Evolutionary conservation across 192 early-diverging fungal species (phyloP), one percentile per base, ranked within the genome.

Genomic region (Mortierella antarctica): DNA sequence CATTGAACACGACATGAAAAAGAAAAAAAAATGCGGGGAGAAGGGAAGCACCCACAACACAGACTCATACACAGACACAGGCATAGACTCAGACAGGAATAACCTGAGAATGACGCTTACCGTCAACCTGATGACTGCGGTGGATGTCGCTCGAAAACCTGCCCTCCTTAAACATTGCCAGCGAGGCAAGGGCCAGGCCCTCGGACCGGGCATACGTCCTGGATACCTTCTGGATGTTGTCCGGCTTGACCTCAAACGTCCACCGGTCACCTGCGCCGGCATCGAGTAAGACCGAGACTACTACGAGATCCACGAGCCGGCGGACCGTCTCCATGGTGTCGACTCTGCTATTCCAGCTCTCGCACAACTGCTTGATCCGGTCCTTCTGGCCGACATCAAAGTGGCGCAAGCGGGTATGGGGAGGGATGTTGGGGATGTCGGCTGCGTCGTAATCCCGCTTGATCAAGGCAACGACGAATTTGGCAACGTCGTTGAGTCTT

Each of bases 211-310:
- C 76, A 65, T 91, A 88, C 5, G 83, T 75, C 1, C 57, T 39
- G 2, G 90, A 84, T 3, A 87, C 51, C 65, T 72, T 80, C 57
- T 80, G 77, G 39, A 65, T 52, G 40, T 68, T 72, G 15, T 77
- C 74, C 7, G 55, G 48, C 50, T 92, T 80, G 40, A 72, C 89
- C n/a, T 80, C 73, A 79, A 91, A 98, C 42, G 73, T 86, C 96
- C 96, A 98, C 13, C 77, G 48, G 68, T 88, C 88, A 5, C 97
- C 97, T 0, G 97, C 97, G 0, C 97, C 97, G 5, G 97, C 97
- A 72, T 98, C 97, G 4, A 98, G 84, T 10, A 98, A 87, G 6
- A 98, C 97, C 3, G 94, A 95, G 0, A 96, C 93, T 20, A 97
- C 89, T 63, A 95, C 92, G 59, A 98, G 82, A 79, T 98, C 97